phyloP scores from a whole-genome alignment of 1,284 basidiomycete species.

The Tilletia walkeri region DNA sequence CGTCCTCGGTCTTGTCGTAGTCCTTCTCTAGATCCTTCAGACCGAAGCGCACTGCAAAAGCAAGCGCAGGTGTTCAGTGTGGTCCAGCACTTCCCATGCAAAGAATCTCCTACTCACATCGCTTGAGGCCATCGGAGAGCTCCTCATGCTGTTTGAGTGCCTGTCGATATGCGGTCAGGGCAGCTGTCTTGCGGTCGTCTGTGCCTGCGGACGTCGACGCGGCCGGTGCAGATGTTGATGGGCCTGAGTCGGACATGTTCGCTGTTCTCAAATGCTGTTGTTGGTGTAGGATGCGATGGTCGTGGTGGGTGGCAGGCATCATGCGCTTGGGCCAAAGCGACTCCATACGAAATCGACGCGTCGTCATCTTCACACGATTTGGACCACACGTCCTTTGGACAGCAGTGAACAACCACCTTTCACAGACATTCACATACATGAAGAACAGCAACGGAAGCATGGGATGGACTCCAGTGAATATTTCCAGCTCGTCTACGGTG shows the following conservation, averaged over 20 bases:
- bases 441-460: no score
- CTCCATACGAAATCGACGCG: no score
- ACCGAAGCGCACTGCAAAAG: conserved; percentile 36
- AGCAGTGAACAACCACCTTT: no score
- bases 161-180: conserved; percentile 14
- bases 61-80: neutral
- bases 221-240: conserved; percentile 1
- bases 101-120: conserved; percentile 29
- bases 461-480: no score
- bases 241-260: neutral
- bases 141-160: conserved; percentile 28
- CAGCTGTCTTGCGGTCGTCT: conserved; percentile 17
- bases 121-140: conserved; percentile 48
- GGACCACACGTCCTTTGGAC: no score
- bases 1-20: conserved; percentile 95
- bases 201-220: conserved; percentile 17
- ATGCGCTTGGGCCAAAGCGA: no score
- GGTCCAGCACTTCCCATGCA: neutral
- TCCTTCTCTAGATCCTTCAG: conserved; percentile 78
- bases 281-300: no score
- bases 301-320: no score
- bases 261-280: no score
- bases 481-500: no score
- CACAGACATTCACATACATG: no score
- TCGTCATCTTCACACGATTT: no score